A percentile compares a stretch with the other conserved stretches of the same genome.
phyloP scores from a whole-genome alignment of 345 rosid genomes.

The Arabidopsis suecica region DNA sequence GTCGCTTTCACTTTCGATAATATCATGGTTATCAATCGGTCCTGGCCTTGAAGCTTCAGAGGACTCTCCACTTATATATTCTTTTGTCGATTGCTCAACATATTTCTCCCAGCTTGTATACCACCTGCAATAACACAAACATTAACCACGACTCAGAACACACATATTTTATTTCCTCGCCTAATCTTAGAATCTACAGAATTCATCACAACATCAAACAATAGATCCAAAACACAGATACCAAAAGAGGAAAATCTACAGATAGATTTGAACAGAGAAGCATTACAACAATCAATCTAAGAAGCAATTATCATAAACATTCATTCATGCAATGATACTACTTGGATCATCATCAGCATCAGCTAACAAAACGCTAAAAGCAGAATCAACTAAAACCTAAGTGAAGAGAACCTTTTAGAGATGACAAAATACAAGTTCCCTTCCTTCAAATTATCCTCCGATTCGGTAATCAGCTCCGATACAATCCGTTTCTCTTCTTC shows the following conservation, averaged over 20 bases:
- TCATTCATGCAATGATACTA: constrained; percentile 8
- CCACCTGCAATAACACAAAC: constrained; percentile 62
- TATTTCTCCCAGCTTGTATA: constrained; percentile 74
- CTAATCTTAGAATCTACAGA: not conserved
- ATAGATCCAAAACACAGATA: not conserved
- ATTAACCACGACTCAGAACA: not conserved
- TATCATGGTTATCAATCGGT: constrained; percentile 78
- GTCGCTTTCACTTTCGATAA: constrained; percentile 51
- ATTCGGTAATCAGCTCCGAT: constrained; percentile 53
- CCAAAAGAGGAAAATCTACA: not conserved
- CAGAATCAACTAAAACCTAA: constrained; percentile 15
- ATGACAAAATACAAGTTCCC: constrained; percentile 82
- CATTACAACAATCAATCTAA: constrained; percentile 14
- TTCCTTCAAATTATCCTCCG: constrained; percentile 67
- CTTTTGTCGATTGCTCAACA: constrained; percentile 53
- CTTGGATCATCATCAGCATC: constrained; percentile 7
- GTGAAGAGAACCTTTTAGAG: constrained; percentile 56
- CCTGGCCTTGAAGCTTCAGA: constrained; percentile 62
- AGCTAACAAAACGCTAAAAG: constrained; percentile 15
- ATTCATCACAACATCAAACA: not conserved
- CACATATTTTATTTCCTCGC: not conserved
- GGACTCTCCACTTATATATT: constrained; percentile 43
- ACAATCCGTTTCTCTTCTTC: constrained; percentile 79
- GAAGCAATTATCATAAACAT: not conserved
- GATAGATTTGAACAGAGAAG: not conserved